Evolutionary conservation across 345 rosid species (phyloP).

Genomic region (Hypericum androsaemum): DNA sequence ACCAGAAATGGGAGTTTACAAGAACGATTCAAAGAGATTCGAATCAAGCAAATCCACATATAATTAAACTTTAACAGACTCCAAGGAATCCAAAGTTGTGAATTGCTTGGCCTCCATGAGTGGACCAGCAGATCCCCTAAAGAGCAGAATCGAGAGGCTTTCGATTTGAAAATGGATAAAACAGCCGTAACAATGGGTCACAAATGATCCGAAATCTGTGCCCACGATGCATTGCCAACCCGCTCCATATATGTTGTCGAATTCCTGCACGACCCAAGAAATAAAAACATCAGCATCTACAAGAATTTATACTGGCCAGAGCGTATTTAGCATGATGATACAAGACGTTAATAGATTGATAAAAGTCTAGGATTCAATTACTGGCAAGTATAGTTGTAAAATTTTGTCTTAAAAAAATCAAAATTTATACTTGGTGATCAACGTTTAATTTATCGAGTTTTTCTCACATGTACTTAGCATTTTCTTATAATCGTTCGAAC

Average conservation of each 20-base stretch:
- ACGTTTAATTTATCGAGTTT: too few species aligned
- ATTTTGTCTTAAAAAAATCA: not conserved
- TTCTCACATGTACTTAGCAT: too few species aligned
- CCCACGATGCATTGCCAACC: conserved; percentile 76
- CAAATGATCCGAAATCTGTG: conserved; percentile 58
- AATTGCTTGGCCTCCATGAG: conserved; percentile 16
- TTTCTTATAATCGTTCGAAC: too few species aligned
- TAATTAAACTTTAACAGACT: conserved; percentile 12
- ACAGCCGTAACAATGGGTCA: conserved; percentile 47
- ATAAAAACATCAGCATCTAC: not conserved
- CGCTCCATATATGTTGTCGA: conserved; percentile 35
- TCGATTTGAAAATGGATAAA: conserved; percentile 52
- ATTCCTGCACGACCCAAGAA: conserved; percentile 37
- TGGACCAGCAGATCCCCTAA: conserved; percentile 41
- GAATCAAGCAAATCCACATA: not conserved
- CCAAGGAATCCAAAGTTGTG: conserved; percentile 12
- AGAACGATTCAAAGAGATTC: not conserved
- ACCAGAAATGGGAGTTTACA: conserved; percentile 2
- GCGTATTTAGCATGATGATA: too few species aligned
- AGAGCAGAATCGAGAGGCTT: conserved; percentile 54
- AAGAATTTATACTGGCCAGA: too few species aligned
- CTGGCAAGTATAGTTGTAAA: not conserved
- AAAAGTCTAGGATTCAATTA: too few species aligned
- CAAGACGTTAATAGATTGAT: too few species aligned
- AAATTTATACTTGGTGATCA: too few species aligned